Evolutionary conservation across 768 basidiomycete species (phyloP).

Genomic region (Phylloporus sp.): DNA sequence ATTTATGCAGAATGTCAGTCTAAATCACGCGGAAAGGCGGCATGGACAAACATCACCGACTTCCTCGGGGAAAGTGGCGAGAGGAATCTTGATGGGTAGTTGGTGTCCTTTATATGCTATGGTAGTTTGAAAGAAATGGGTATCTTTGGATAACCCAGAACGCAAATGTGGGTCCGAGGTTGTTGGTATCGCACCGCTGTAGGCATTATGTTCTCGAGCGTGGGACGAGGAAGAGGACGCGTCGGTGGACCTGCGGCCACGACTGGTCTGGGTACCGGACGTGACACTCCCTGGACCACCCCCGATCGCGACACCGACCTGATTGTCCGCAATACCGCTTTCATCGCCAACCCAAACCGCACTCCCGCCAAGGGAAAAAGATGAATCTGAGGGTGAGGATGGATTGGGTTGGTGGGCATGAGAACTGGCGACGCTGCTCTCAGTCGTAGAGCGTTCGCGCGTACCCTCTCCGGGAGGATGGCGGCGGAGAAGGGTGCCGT

Average conservation of each 20-base stretch:
- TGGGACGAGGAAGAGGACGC: conserved; percentile 64
- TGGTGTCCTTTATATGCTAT: conserved; percentile 81
- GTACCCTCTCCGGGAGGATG: conserved; percentile 26
- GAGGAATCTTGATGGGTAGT: conserved; percentile 87
- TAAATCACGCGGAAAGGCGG: not conserved
- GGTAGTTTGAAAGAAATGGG: conserved; percentile 87
- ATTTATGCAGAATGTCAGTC: conserved; percentile 10
- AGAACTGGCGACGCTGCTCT: conserved; percentile 34
- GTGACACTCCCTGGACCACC: conserved; percentile 44
- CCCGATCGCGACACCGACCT: conserved; percentile 37
- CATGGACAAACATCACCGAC: conserved; percentile 82
- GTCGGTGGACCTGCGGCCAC: conserved; percentile 64
- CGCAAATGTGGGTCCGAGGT: conserved; percentile 47
- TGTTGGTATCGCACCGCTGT: conserved; percentile 36
- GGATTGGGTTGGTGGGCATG: conserved; percentile 32
- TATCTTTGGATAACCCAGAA: conserved; percentile 68
- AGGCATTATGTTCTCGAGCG: conserved; percentile 39
- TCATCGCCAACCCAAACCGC: conserved; percentile 86
- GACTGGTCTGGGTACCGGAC: conserved; percentile 44
- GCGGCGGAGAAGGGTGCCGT: conserved; percentile 50
- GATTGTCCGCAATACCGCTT: conserved; percentile 46
- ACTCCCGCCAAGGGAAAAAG: conserved; percentile 75
- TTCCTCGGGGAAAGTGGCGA: conserved; percentile 88
- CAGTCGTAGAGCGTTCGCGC: conserved; percentile 39
- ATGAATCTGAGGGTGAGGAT: conserved; percentile 64